Evolutionary conservation across 345 rosid genomes (phyloP), one percentile per base, ranked within the genome.

Genomic region (Eucalyptus lansdowneana): DNA sequence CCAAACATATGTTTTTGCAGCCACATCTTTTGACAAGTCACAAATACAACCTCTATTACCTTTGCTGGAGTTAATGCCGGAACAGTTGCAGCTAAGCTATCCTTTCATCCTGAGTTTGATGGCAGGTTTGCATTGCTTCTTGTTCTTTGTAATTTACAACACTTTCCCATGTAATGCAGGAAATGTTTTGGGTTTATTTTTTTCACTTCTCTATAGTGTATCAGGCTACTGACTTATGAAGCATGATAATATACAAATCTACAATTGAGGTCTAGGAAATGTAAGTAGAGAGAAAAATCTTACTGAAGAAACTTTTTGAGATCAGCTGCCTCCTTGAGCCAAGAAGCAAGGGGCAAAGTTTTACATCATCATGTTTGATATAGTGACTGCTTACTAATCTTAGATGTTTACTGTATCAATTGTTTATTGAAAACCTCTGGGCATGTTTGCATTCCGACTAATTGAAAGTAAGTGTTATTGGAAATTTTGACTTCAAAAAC

Each of bases 11-110:
- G 69, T 88, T 90, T 89, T 88, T 91, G 89, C 97, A 98, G 98
- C 96, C 86, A 95, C 99, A 47, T 97, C 97, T 89, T 97, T 94
- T 89, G 91, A 90, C 83, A 91, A 89, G 90, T 96, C 98, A 16
- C 94, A 86, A 42, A 89, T 96, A 90, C 96, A 91, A 90, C 88
- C 95, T 88, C 92, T 96, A 87, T 56, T 91, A 89, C 92, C 97
- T 89, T 40, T 97, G 69, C 89, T 94, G 88, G 94, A 94, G 87
- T 27, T 93, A 92, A 92, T 93, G 87, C 98, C 97, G 2, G 89
- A 91, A 86, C 94, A 90, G 83, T 87, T 89, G 88, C 91, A 56
- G 53, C 90, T 86, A 44, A 58, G 89, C 87, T 56, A 92, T 88
- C 91, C 94, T 25, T 76, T 88, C 87, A 50, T 94, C 69, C 88